These are phyloP conservation scores for Hymenoscyphus repandus DNA, from an alignment of 2,329 filamentous ascomycete genomes.

Conservation along the genomic window DNA sequence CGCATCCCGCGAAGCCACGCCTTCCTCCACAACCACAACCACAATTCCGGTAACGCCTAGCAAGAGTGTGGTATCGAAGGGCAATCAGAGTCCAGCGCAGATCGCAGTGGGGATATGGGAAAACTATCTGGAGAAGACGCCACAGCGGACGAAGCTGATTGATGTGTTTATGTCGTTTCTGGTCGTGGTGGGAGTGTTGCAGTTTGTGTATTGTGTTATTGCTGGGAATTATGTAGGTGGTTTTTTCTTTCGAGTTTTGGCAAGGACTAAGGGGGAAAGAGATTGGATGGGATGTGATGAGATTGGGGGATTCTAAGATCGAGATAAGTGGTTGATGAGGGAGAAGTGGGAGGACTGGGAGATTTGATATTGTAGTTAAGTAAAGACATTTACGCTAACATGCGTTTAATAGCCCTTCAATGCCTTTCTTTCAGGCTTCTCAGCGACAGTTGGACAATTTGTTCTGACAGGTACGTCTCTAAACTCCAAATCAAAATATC, in stretches of 20 bases:
- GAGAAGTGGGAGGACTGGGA: not conserved
- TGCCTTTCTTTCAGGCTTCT: conserved; percentile 93
- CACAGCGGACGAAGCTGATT: conserved; percentile 86
- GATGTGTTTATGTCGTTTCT: conserved; percentile 89
- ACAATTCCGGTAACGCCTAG: conserved; percentile 21
- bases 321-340: not conserved
- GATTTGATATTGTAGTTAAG: not conserved
- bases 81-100: conserved; percentile 34
- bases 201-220: conserved; percentile 89
- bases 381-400: not conserved
- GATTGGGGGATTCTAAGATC: not conserved
- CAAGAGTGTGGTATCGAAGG: conserved; percentile 22
- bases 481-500: not conserved
- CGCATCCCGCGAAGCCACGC: conserved; percentile 23
- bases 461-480: conserved; percentile 72
- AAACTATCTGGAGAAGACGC: conserved; percentile 74
- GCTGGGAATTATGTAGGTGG: conserved; percentile 84
- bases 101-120: conserved; percentile 67
- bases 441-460: conserved; percentile 92
- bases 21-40: conserved; percentile 19
- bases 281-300: not conserved
- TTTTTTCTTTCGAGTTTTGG: not conserved
- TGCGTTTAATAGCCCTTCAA: conserved; percentile 83
- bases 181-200: conserved; percentile 76
- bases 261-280: not conserved